Percentiles rank a stretch among this genome's conserved stretches.
phyloP scores from a whole-genome alignment of 495 filamentous ascomycete genomes.

The Penicillium atrosanguineum region DNA sequence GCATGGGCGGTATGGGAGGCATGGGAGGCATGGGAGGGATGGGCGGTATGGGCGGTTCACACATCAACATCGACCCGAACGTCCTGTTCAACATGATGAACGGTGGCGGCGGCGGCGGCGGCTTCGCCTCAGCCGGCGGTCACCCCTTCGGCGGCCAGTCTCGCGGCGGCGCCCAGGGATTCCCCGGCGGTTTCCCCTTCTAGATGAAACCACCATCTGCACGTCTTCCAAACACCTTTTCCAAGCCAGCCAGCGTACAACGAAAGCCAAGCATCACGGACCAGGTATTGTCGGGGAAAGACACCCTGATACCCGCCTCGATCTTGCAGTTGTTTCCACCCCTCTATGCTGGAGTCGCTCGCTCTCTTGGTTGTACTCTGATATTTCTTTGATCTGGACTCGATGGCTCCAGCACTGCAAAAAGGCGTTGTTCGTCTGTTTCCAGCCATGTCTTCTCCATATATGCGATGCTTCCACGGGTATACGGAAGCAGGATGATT shows the following conservation, averaged over 20 bases:
- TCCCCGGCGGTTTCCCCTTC: constrained; percentile 43
- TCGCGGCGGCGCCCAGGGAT: constrained; percentile 34
- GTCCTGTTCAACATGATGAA: constrained; percentile 58
- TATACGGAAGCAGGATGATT: constrained; percentile 10
- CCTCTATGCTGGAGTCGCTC: not conserved
- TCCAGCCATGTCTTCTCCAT: not conserved
- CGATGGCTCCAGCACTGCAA: not conserved
- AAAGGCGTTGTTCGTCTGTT: constrained; percentile 6
- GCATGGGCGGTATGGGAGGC: constrained; percentile 54
- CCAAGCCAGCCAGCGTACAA: not conserved
- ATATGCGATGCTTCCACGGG: not conserved
- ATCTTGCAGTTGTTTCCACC: not conserved
- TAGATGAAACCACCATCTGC: constrained; percentile 11
- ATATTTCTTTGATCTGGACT: not conserved
- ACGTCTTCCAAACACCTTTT: not conserved
- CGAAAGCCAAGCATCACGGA: not conserved
- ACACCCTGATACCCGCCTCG: not conserved
- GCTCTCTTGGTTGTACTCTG: not conserved
- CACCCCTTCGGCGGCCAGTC: constrained; percentile 38
- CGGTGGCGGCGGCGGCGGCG: constrained; percentile 38
- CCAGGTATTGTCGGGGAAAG: not conserved
- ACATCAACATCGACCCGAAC: constrained; percentile 54
- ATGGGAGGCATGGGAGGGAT: constrained; percentile 50
- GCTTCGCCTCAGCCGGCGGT: constrained; percentile 45
- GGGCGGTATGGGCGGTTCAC: constrained; percentile 48